Evolutionary conservation across 2,329 filamentous ascomycete species (phyloP), one percentile per base, ranked within the genome.

Genomic region (Aspergillus sp.): DNA sequence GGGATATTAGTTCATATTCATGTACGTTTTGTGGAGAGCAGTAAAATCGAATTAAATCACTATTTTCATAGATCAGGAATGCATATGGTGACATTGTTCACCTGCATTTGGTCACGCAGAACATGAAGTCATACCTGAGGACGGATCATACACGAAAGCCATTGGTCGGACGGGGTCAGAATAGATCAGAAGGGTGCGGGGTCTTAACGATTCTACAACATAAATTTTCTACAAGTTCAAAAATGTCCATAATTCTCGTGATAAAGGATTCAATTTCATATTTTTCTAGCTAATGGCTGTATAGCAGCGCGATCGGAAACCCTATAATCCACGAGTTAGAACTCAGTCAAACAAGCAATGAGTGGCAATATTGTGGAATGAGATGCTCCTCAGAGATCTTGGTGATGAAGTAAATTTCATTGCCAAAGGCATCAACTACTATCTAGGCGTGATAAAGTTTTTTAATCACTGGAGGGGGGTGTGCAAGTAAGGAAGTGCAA

Each of bases 301-400:
- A 58, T 19, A 8, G n/a, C 17, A 15, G 19, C 15, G 17, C 2
- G 11, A 23, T 42, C 19, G 15, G 21, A 25, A 27, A 21, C 27
- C 38, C 62, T 60, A 47, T 25, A 38, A 49, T 38, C 50, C 47
- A 54, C 59, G 62, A 42, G 66, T 73, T 66, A 73, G 70, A 62
- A 57, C 59, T 27, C 25, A 51, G 53, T 61, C 61, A 63, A 68
- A 58, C 32, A 60, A 55, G 50, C 30, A 54, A 59, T 58, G 57
- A 64, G 60, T 61, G 39, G 62, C 59, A 63, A 58, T 47, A 15
- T 53, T 25, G 36, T 63, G 61, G 71, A 41, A 32, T 25, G 27
- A 48, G 25, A 38, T 54, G 54, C 59, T 80, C 83, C 84, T 88
- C 85, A 87, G 85, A 84, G 85, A 88, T 88, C 85, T 88, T 88